These are phyloP conservation scores for Gracilaria gracilis DNA, from an alignment of 23 red algal species.

Conservation along the genomic window DNA sequence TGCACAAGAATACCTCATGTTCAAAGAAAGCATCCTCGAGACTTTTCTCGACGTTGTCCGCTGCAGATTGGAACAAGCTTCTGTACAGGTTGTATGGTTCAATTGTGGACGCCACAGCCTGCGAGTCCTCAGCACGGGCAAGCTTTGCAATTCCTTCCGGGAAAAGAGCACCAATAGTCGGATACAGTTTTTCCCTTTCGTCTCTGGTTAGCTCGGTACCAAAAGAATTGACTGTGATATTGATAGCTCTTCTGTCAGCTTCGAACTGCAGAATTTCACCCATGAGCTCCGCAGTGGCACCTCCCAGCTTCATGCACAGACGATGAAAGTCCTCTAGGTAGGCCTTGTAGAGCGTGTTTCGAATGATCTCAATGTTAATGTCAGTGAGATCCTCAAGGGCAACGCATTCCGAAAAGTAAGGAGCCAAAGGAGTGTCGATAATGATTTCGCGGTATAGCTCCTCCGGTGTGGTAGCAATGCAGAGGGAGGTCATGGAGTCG, in stretches of 20 bases:
- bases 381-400: slow-evolving; percentile 93
- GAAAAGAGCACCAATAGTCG: slow-evolving; percentile 73
- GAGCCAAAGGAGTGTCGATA: slow-evolving; percentile 96
- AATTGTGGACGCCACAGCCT: slow-evolving; percentile 82
- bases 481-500: slow-evolving; percentile 90
- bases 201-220: slow-evolving; percentile 87
- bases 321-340: slow-evolving; percentile 92
- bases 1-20: slow-evolving; percentile 89
- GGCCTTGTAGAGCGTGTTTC: slow-evolving; percentile 98
- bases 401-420: slow-evolving; percentile 99
- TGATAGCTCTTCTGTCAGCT: slow-evolving; percentile 93
- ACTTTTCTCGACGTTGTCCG: slow-evolving; percentile 86
- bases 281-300: slow-evolving; percentile 91
- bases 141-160: slow-evolving; percentile 84
- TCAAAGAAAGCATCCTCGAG: slow-evolving; percentile 95
- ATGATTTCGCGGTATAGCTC: slow-evolving; percentile 98
- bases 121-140: slow-evolving; percentile 86
- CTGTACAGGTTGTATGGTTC: slow-evolving; percentile 85
- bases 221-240: slow-evolving; percentile 98
- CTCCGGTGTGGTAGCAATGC: slow-evolving; percentile 88
- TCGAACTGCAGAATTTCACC: slow-evolving; percentile 83
- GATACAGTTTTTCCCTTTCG: slow-evolving; percentile 82
- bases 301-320: slow-evolving; percentile 86
- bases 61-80: slow-evolving; percentile 78
- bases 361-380: slow-evolving; percentile 98